These are phyloP conservation scores for Trametes polyzona DNA, from an alignment of 1,284 basidiomycete species.

Conservation along the genomic window DNA sequence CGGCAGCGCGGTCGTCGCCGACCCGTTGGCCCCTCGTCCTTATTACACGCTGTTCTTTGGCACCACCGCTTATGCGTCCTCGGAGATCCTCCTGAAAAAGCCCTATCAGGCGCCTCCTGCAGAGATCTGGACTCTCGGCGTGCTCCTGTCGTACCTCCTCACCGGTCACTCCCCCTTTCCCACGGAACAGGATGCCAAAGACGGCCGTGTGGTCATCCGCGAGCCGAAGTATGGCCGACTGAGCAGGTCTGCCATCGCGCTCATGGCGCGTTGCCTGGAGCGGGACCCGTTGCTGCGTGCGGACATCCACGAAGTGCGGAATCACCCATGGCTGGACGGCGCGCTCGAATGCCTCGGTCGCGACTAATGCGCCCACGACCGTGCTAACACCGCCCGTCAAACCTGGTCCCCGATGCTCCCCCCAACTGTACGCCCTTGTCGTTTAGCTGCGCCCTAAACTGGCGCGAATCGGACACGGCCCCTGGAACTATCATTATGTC, in stretches of 20 bases:
- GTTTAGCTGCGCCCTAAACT: background rate
- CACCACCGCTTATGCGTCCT: constrained; percentile 78
- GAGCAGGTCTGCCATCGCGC: constrained; percentile 32
- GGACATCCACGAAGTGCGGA: constrained; percentile 72
- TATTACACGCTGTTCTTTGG: constrained; percentile 80
- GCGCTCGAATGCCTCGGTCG: constrained; percentile 33
- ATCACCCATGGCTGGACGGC: constrained; percentile 73
- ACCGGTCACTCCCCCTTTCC: constrained; percentile 87
- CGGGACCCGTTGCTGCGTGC: constrained; percentile 70
- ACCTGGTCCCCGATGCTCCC: background rate
- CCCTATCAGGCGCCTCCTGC: constrained; percentile 78
- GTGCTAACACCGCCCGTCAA: background rate
- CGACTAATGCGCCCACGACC: constrained; percentile 11
- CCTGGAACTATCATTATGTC: constrained; percentile 20
- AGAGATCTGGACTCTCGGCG: constrained; percentile 93
- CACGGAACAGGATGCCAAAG: constrained; percentile 68
- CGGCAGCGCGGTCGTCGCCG: constrained; percentile 82
- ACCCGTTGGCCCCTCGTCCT: constrained; percentile 67
- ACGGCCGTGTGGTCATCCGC: constrained; percentile 43
- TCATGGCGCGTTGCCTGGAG: constrained; percentile 78
- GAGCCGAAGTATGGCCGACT: constrained; percentile 27
- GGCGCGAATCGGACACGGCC: constrained; percentile 8
- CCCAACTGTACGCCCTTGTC: background rate
- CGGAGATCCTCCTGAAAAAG: constrained; percentile 81
- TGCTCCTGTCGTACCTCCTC: constrained; percentile 84